Base-by-base conservation (phyloP, 2,329 filamentous ascomycete species). In the Drechslerella coelobrocha region DNA sequence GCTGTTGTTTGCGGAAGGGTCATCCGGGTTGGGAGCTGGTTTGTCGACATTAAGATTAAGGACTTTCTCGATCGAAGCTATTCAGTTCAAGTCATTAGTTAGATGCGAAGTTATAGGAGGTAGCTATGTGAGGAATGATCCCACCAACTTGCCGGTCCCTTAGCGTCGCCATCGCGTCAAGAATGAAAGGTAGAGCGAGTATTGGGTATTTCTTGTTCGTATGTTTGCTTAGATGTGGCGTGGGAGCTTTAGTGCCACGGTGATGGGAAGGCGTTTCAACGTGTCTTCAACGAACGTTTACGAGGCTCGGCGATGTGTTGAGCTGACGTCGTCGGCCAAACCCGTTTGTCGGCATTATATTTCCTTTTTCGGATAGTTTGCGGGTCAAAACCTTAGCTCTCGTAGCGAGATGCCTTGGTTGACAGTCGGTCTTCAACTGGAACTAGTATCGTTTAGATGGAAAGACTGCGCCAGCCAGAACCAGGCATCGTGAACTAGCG, bases 31-130 rank as follows among this genome's bases (percentile, higher is more conserved):
- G 68, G 90, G 84, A 78, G 74, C 85, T 77, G 81, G 84, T 72
- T 81, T 79, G 37, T 86, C 84, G 77, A 94, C 88, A 80, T 99
- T 99, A 75, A 99, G 83, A 79, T 97, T 97, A 75, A 99, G 86
- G 77, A 99, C 92, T 80, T 91, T 93, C 82, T 96, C 92, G 77
- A 99, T 91, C 17, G 93, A 93, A 53, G 89, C 92, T 96, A 74
- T 23, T 41, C 29, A 29, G 21, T 56, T 14, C 9, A 50, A 14
- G n/a, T 24, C 2, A 47, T 71, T 59, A 71, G 65, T 31, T 29
- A 31, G 19, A 27, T 14, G 17, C 12, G 39, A 45, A 24, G 19
- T 34, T 19, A 41, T 43, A 39, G 10, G 17, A 43, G 39, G 41
- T 14, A 34, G 53, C 53, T 52, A 59, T 63, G 48, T 52, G 52